Evolutionary conservation across 148 eudicot species (phyloP).

Genomic region (Cornus florida): DNA sequence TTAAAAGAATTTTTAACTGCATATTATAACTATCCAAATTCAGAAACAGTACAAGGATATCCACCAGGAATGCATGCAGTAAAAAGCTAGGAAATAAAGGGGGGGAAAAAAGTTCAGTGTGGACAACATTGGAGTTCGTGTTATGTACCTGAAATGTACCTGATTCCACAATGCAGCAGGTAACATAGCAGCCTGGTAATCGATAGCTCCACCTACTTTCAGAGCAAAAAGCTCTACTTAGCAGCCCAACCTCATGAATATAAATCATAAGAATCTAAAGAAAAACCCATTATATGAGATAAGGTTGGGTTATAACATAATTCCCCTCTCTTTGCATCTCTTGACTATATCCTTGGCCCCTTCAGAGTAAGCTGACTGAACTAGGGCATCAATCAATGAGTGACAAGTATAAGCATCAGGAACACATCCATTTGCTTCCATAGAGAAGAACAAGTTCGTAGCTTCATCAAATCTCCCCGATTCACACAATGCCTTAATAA

Average conservation of each 20-base stretch:
- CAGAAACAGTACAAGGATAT: neutral
- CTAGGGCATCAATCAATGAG: too few relatives aligned
- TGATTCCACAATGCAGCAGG: conserved; percentile 9
- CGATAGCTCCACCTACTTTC: neutral
- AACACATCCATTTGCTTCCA: too few relatives aligned
- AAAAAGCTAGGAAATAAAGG: neutral
- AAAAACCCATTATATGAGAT: too few relatives aligned
- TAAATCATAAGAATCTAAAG: too few relatives aligned
- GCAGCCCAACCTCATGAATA: too few relatives aligned
- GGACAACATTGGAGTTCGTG: conserved; percentile 1
- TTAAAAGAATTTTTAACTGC: neutral
- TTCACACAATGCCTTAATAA: too few relatives aligned
- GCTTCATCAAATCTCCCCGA: too few relatives aligned
- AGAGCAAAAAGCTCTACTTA: neutral
- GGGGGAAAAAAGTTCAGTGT: neutral
- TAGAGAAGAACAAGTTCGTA: too few relatives aligned
- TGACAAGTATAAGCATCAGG: too few relatives aligned
- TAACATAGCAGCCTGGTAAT: neutral
- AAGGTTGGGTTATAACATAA: conserved; percentile 24
- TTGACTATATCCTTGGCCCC: too few relatives aligned
- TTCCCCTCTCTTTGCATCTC: too few relatives aligned
- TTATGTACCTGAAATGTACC: neutral
- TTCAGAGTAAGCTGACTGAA: too few relatives aligned
- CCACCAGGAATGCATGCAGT: neutral
- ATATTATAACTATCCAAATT: neutral